Evolutionary conservation across 139 green algal species (phyloP).

Genomic region (Choricystis sp.): DNA sequence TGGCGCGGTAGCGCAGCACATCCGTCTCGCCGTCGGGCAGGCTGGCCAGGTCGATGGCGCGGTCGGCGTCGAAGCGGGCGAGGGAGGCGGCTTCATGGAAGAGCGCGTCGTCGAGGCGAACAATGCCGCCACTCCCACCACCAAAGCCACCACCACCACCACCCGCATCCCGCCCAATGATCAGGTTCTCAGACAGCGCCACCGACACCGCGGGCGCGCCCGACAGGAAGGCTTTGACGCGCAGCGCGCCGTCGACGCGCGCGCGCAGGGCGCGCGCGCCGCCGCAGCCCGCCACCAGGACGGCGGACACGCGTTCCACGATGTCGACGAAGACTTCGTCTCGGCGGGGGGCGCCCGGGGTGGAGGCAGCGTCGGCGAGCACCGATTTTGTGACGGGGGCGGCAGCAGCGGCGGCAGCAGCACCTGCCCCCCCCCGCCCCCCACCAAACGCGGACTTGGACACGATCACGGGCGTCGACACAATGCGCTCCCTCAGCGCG

Average conservation of each 20-base stretch:
- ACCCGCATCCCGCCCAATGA: conserved; percentile 13
- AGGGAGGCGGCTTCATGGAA: conserved; percentile 72
- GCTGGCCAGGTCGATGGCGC: conserved; percentile 63
- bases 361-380: conserved; percentile 12
- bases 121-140: conserved; percentile 6
- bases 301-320: conserved; percentile 82
- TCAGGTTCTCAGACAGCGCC: conserved; percentile 68
- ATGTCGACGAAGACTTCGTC: conserved; percentile 99
- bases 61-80: conserved; percentile 73
- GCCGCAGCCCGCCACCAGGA: conserved; percentile 6
- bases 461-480: conserved; percentile 75
- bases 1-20: conserved; percentile 78
- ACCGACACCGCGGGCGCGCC: conserved; percentile 68
- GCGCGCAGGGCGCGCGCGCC: not conserved
- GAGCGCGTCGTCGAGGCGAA: conserved; percentile 78
- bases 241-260: conserved; percentile 1
- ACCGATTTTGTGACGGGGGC: conserved; percentile 76
- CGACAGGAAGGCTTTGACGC: conserved; percentile 69
- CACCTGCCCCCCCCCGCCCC: not conserved
- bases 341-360: conserved; percentile 1
- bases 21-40: conserved; percentile 80
- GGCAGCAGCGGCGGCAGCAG: not conserved
- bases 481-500: conserved; percentile 77
- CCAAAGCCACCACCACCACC: conserved; percentile 6
- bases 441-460: not conserved